Evolutionary conservation across 345 rosid species (phyloP), one percentile per base, ranked within the genome.

Genomic region (Corchorus olitorius): DNA sequence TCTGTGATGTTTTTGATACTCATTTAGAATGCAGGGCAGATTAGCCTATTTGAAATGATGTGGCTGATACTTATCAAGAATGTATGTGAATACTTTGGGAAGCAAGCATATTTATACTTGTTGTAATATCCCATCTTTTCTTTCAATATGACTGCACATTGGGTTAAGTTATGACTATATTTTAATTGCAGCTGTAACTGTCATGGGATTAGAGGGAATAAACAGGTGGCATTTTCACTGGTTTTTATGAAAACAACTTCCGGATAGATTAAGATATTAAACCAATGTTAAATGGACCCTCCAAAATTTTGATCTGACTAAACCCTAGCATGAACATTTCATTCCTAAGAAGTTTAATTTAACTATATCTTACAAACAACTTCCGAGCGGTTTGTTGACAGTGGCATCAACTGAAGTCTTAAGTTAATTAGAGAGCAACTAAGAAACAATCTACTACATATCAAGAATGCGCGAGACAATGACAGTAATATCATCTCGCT

Each of bases 401-500:
- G n/a, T 50, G 16, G 46, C 27, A 39, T 64, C 49, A 1, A 11
- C 54, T 4, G 10, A 14, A 11, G n/a, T n/a, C 8, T 6, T 8
- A 50, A 37, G 48, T 70, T 10, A 22, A 53, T 71, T 39, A 19
- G 7, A 54, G n/a, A 13, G 3, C 35, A 22, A 5, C 55, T 11
- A 27, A 48, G 3, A 45, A 20, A 19, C 54, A 67, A 45, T 48
- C 19, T 79, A 49, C 19, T 79, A 49, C 27, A 3, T 12, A 16
- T 11, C 70, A 61, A 59, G 48, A 52, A 79, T 70, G 20, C 14
- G 13, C 27, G 79, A 76, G 65, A 80, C 74, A 20, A 65, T 45
- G 37, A 80, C 74, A 1, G 74, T 80, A 7, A 76, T 80, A 50
- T 76, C 83, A 20, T 80, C 83, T 34, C 0, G 9, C 61, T 76